These are phyloP conservation scores for Lablab purpureus DNA, from an alignment of 306 rosid genomes.

Conservation along the genomic window DNA sequence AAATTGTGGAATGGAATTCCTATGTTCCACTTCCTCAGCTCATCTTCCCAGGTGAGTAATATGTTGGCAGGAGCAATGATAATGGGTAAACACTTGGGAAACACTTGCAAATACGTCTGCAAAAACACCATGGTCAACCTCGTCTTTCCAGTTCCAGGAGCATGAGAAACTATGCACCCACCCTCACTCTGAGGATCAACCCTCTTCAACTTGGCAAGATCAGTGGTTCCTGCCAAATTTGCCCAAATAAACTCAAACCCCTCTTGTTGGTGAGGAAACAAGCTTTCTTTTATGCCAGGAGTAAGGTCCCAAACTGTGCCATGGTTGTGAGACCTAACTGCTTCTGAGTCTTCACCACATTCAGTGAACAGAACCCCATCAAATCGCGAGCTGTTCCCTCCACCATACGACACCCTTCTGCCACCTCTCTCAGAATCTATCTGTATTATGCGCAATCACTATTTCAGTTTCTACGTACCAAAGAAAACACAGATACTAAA, in stretches of 20 bases:
- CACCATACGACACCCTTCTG: background rate
- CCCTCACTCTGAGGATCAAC: conserved; percentile 28
- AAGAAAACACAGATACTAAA: background rate
- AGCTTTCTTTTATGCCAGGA: conserved; percentile 38
- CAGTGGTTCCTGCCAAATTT: conserved; percentile 47
- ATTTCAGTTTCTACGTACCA: background rate
- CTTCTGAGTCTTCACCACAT: background rate
- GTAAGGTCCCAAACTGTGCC: conserved; percentile 57
- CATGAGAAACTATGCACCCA: conserved; percentile 58
- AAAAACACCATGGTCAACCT: conserved; percentile 50
- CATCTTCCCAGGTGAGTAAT: conserved; percentile 55
- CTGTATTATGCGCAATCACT: conserved; percentile 32
- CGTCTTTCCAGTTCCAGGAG: conserved; percentile 60
- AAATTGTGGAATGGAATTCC: conserved; percentile 52
- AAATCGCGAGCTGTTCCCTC: background rate
- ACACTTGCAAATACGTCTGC: conserved; percentile 43
- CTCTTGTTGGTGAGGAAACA: conserved; percentile 54
- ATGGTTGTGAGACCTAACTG: background rate
- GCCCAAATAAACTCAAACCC: conserved; percentile 58
- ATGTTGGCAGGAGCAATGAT: conserved; percentile 53
- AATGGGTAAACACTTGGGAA: conserved; percentile 44
- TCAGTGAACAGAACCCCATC: conserved; percentile 22
- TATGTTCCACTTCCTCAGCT: conserved; percentile 49
- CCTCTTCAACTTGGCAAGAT: conserved; percentile 31
- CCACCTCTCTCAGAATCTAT: conserved; percentile 3